Percentiles rank a stretch among this genome's conserved stretches.
These are phyloP conservation scores for Ogataea henricii DNA, from an alignment of 805 yeast species.

Conservation along the genomic window DNA sequence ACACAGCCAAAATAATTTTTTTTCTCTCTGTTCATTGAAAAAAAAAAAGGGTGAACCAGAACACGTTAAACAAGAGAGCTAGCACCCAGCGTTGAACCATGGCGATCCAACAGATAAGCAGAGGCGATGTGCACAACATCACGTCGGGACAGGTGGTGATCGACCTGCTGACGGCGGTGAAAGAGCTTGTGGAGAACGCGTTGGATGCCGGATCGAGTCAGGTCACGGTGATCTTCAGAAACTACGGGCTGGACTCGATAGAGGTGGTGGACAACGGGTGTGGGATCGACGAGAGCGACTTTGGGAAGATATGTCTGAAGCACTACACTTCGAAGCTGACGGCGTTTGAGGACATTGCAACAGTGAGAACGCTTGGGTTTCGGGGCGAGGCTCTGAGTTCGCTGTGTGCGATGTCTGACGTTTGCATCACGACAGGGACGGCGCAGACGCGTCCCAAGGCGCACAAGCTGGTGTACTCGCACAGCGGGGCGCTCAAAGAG, in stretches of 20 bases:
- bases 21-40: neutral
- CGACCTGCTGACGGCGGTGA: constrained; percentile 73
- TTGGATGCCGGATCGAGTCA: constrained; percentile 75
- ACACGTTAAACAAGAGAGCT: no score
- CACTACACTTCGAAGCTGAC: constrained; percentile 69
- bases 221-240: constrained; percentile 66
- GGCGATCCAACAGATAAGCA: constrained; percentile 42
- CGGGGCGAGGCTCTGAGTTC: constrained; percentile 84
- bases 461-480: constrained; percentile 52
- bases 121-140: constrained; percentile 64
- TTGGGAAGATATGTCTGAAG: constrained; percentile 54
- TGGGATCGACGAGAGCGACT: constrained; percentile 60
- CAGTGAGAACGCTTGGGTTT: constrained; percentile 64
- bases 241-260: constrained; percentile 72
- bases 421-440: constrained; percentile 54
- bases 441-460: constrained; percentile 56
- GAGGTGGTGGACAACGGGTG: constrained; percentile 70
- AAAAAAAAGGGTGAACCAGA: no score
- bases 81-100: constrained; percentile 12
- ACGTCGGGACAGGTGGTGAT: constrained; percentile 94
- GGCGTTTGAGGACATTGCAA: constrained; percentile 53
- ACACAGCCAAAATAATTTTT: neutral
- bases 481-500: constrained; percentile 50
- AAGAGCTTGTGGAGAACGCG: constrained; percentile 85
- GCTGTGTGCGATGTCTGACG: constrained; percentile 54